Conservation (phyloP, 768 basidiomycete genomes). For the Leucocoprinus leucothites region DNA sequence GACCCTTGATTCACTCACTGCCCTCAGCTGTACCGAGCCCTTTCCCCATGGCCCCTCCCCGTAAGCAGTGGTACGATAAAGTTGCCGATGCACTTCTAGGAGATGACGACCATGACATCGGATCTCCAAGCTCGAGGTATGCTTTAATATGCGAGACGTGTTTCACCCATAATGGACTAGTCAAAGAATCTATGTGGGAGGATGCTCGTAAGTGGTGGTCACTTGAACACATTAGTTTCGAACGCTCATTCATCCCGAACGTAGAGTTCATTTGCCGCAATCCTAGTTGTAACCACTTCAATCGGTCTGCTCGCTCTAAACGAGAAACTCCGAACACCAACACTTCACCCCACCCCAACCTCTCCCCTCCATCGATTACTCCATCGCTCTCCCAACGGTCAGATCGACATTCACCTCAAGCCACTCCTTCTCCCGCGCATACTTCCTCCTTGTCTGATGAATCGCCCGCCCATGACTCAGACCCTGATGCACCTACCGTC, state of each 20-base stretch:
- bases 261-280: conserved; percentile 10
- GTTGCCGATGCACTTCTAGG: conserved; percentile 85
- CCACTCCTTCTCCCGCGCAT: not conserved
- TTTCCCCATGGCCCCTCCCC: conserved; percentile 42
- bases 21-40: conserved; percentile 25
- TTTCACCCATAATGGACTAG: conserved; percentile 85
- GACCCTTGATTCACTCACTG: conserved; percentile 5
- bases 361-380: not conserved
- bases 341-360: conserved; percentile 13
- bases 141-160: conserved; percentile 89
- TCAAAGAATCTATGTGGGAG: conserved; percentile 78
- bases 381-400: not conserved
- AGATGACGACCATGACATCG: conserved; percentile 55
- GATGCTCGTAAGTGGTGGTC: conserved; percentile 64
- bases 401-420: not conserved
- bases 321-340: conserved; percentile 19
- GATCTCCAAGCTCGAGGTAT: conserved; percentile 54
- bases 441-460: not conserved
- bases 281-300: conserved; percentile 80
- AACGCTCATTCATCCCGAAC: not conserved
- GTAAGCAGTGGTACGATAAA: conserved; percentile 84
- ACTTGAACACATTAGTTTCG: not conserved
- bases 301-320: conserved; percentile 45
- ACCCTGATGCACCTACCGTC: conserved; percentile 11
- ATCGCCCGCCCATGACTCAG: not conserved